Percentiles rank a stretch among this genome's conserved stretches.
These are phyloP conservation scores for Plasmopara muralis DNA, from an alignment of 352 stramenopile genomes.

Conservation along the genomic window DNA sequence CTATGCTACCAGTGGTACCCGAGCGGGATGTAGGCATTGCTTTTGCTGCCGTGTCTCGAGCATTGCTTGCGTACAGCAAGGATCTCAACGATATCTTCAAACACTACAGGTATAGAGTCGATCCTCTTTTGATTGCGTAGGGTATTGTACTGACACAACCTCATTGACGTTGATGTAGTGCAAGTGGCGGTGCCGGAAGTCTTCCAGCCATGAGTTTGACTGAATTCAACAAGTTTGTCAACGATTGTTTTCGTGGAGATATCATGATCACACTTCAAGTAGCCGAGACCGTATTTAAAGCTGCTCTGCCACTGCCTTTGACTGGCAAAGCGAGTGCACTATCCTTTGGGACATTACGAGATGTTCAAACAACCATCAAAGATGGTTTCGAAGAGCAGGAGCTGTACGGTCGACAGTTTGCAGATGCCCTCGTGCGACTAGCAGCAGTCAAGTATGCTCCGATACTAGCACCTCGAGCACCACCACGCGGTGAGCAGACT, in stretches of 20 bases:
- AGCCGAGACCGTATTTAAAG: slow-evolving; percentile 43
- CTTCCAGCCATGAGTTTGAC: slow-evolving; percentile 63
- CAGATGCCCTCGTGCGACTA: slow-evolving; percentile 53
- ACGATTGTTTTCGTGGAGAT: slow-evolving; percentile 48
- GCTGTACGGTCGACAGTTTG: slow-evolving; percentile 58
- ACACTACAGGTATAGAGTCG: slow-evolving; percentile 51
- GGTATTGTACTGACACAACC: background rate
- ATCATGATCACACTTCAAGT: slow-evolving; percentile 33
- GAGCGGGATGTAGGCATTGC: slow-evolving; percentile 52
- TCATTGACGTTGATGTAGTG: slow-evolving; percentile 25
- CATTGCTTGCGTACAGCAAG: slow-evolving; percentile 57
- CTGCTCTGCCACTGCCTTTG: slow-evolving; percentile 15
- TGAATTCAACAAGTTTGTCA: slow-evolving; percentile 75
- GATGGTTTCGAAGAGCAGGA: slow-evolving; percentile 24
- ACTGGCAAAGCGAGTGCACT: background rate
- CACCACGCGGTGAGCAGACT: slow-evolving; percentile 5
- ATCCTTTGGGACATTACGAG: background rate
- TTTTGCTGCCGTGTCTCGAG: slow-evolving; percentile 43
- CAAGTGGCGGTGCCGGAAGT: slow-evolving; percentile 51
- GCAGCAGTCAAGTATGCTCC: slow-evolving; percentile 44
- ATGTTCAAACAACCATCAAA: background rate
- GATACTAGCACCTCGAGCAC: slow-evolving; percentile 9
- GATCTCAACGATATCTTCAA: slow-evolving; percentile 81
- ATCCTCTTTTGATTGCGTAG: background rate
- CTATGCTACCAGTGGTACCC: slow-evolving; percentile 34